These are phyloP conservation scores for Pisolithus microcarpus DNA, from an alignment of 768 basidiomycete species.

Conservation along the genomic window DNA sequence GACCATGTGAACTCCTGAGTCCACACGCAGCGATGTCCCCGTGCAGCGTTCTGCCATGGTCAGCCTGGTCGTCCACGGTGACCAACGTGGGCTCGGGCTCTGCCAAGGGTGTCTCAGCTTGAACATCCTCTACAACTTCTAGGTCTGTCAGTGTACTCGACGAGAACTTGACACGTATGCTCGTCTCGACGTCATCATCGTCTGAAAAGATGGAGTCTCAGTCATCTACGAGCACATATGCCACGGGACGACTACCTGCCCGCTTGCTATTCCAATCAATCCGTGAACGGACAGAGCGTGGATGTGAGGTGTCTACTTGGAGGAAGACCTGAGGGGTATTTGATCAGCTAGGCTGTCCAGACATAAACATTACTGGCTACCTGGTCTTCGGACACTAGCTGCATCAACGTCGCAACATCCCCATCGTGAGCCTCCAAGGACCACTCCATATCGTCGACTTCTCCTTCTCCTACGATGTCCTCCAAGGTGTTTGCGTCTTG, in stretches of 20 bases:
- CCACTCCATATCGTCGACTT: constrained; percentile 67
- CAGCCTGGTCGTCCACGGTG: constrained; percentile 10
- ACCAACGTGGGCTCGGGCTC: constrained; percentile 5
- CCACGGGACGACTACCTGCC: constrained; percentile 46
- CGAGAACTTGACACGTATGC: constrained; percentile 42
- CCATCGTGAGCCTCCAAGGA: constrained; percentile 73
- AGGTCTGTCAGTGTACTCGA: constrained; percentile 8
- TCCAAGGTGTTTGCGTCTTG: constrained; percentile 65
- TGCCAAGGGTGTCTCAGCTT: constrained; percentile 7
- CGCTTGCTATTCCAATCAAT: constrained; percentile 88
- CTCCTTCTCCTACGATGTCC: constrained; percentile 42
- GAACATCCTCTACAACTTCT: constrained; percentile 7
- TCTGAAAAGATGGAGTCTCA: constrained; percentile 36
- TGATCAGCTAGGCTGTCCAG: background rate
- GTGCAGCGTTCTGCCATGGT: constrained; percentile 39
- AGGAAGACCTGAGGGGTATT: constrained; percentile 53
- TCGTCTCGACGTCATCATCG: constrained; percentile 78
- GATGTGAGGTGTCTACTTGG: constrained; percentile 55
- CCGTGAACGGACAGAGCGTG: constrained; percentile 45
- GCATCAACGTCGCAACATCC: constrained; percentile 66
- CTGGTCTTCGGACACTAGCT: constrained; percentile 78
- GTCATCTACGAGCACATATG: background rate
- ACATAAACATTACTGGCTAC: constrained; percentile 29
- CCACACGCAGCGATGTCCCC: constrained; percentile 45
- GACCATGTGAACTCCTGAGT: constrained; percentile 15